A percentile compares a stretch with the other conserved stretches of the same genome.
phyloP scores from a whole-genome alignment of 2,329 filamentous ascomycete species.

The Aspergillus sp. region DNA sequence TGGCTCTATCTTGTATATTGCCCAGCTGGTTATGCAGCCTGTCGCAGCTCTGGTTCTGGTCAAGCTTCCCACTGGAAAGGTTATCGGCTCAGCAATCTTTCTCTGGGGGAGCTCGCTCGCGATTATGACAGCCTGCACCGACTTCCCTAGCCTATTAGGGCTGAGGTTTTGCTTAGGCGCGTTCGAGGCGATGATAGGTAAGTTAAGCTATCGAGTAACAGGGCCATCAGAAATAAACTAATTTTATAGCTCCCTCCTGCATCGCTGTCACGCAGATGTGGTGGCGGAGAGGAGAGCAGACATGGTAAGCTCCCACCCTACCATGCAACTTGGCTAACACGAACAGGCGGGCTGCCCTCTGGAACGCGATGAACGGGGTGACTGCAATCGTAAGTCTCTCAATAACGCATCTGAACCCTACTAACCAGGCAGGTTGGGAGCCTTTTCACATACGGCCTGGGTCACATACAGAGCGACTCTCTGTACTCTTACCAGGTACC shows the following conservation, averaged over 20 bases:
- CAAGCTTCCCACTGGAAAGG: constrained; percentile 52
- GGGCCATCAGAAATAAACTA: neutral
- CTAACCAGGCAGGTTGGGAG: too few species aligned
- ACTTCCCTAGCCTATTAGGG: constrained; percentile 49
- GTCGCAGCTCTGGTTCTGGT: constrained; percentile 50
- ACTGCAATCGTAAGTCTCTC: constrained; percentile 56
- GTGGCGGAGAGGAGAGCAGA: constrained; percentile 62
- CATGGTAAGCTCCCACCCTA: constrained; percentile 31
- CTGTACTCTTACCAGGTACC: constrained; percentile 34
- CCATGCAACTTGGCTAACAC: too few species aligned
- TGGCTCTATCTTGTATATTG: constrained; percentile 61
- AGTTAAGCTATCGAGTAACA: neutral
- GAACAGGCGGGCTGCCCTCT: constrained; percentile 49
- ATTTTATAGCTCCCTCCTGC: constrained; percentile 48
- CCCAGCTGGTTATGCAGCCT: constrained; percentile 60
- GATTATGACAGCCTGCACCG: constrained; percentile 53
- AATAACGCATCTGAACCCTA: too few species aligned
- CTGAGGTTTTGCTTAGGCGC: constrained; percentile 47
- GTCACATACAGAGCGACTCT: constrained; percentile 53
- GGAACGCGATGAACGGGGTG: constrained; percentile 63
- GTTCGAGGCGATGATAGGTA: constrained; percentile 32
- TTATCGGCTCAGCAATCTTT: constrained; percentile 53
- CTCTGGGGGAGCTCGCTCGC: constrained; percentile 55
- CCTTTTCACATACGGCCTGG: constrained; percentile 59
- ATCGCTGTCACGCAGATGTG: constrained; percentile 62